phyloP scores from a whole-genome alignment of 345 rosid species.

The Salix exigua region DNA sequence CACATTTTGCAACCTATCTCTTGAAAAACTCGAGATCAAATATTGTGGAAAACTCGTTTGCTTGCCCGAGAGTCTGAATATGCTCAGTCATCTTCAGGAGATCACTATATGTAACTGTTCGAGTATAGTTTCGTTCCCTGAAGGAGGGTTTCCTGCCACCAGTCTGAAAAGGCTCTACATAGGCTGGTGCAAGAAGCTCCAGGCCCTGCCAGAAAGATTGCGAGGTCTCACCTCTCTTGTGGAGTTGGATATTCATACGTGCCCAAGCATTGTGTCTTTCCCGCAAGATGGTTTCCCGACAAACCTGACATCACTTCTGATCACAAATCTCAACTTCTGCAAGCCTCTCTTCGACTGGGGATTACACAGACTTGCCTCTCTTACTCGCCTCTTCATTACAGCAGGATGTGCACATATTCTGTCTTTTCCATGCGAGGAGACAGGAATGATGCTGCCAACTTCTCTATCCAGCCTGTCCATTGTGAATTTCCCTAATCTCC shows the following conservation, averaged over 20 bases:
- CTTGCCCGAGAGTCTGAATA: background rate
- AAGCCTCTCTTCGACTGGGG: slow-evolving; percentile 17
- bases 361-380: background rate
- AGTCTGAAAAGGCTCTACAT: background rate
- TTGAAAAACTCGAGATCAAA: background rate
- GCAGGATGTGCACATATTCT: background rate
- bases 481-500: background rate
- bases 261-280: slow-evolving; percentile 5
- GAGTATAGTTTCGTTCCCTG: background rate
- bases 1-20: background rate
- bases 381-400: background rate
- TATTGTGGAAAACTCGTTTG: background rate
- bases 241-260: background rate
- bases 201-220: slow-evolving; percentile 3
- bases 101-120: background rate
- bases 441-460: background rate
- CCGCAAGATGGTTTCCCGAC: slow-evolving; percentile 7
- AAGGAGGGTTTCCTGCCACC: background rate
- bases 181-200: background rate
- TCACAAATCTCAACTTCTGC: background rate
- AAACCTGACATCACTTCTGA: background rate
- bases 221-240: slow-evolving; percentile 6
- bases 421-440: background rate
- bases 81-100: background rate
- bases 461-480: background rate